Base-by-base conservation (phyloP, 106 monocot species). In the Dioscorea dumetorum region DNA sequence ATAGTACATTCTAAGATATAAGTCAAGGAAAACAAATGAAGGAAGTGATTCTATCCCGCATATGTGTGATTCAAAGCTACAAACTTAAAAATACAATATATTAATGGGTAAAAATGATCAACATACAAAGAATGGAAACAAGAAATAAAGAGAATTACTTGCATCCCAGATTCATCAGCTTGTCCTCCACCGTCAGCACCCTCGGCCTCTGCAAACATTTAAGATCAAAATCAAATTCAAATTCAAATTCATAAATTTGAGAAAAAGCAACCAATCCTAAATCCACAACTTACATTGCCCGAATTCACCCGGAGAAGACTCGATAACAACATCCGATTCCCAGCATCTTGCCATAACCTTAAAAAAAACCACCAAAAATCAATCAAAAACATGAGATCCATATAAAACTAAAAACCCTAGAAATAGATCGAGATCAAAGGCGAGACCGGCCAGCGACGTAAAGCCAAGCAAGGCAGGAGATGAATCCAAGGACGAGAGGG, bases 281-380 rank as follows among this genome's bases (percentile, higher is more conserved):
- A 64, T 48, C 11, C 13, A 71, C 16, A 61, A 69, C 8, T 41
- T 16, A 99, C 99, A 70, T 90, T 69, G 53, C 63, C 72, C 15
- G 81, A 62, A 67, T 72, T 93, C 66, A 78, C 84, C 34, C 82
- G 81, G 9, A 99, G 77, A 22, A 99, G 82, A 41, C 68, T 74
- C 23, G 93, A 81, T 4, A 99, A 87, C 11, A 99, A 22, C 61
- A 77, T 77, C 66, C 99, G 84, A 32, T 75, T 93, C 77, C 87
- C 79, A 10, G 99, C 80, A 61, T 99, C 99, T 72, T 99, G 93
- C 99, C 99, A 99, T 69, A 99, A 81, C 58, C 99, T 91, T 91
- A 67, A 3, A 60, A 0, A 22, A 12, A 60, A 3, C 22, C 12
- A 19, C 17, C 60, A 60, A 21, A 21, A 22, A n/a, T 22, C 21